These are phyloP conservation scores for Bimuria novae-zelandiae DNA, from an alignment of 2,329 filamentous ascomycete species.

Conservation along the genomic window DNA sequence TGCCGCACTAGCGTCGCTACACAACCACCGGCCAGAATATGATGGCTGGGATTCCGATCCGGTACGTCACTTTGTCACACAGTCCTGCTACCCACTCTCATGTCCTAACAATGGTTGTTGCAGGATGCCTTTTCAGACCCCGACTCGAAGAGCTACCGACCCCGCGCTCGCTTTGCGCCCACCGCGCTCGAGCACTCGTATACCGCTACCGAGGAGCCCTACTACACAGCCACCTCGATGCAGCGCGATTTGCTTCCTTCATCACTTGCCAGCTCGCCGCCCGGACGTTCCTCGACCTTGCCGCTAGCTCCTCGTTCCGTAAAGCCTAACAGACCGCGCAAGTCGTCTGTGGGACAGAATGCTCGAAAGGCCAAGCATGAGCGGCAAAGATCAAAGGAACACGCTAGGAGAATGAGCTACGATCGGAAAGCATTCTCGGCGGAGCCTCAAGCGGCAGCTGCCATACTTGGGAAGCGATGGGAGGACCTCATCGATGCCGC, in stretches of 20 bases:
- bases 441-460: slow-evolving; percentile 76
- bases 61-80: slow-evolving; percentile 29
- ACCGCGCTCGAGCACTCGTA: slow-evolving; percentile 70
- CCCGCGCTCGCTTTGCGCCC: slow-evolving; percentile 46
- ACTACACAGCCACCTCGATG: slow-evolving; percentile 58
- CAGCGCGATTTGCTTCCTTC: slow-evolving; percentile 81
- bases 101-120: slow-evolving; percentile 27
- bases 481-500: slow-evolving; percentile 95
- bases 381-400: slow-evolving; percentile 76
- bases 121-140: slow-evolving; percentile 46
- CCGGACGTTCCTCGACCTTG: slow-evolving; percentile 84
- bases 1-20: slow-evolving; percentile 83
- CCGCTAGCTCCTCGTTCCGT: slow-evolving; percentile 79
- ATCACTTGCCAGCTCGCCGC: slow-evolving; percentile 78
- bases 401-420: slow-evolving; percentile 72
- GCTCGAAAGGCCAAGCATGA: slow-evolving; percentile 78
- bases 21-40: slow-evolving; percentile 75
- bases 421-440: slow-evolving; percentile 84
- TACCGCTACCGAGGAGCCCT: slow-evolving; percentile 51
- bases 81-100: slow-evolving; percentile 11
- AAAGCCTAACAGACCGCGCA: slow-evolving; percentile 74
- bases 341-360: slow-evolving; percentile 83
- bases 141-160: slow-evolving; percentile 45
- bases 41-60: slow-evolving; percentile 46
- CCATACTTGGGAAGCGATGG: slow-evolving; percentile 83